Evolutionary conservation across 305 asterid genomes (phyloP), one percentile per base, ranked within the genome.

Genomic region (Fraxinus ornus): DNA sequence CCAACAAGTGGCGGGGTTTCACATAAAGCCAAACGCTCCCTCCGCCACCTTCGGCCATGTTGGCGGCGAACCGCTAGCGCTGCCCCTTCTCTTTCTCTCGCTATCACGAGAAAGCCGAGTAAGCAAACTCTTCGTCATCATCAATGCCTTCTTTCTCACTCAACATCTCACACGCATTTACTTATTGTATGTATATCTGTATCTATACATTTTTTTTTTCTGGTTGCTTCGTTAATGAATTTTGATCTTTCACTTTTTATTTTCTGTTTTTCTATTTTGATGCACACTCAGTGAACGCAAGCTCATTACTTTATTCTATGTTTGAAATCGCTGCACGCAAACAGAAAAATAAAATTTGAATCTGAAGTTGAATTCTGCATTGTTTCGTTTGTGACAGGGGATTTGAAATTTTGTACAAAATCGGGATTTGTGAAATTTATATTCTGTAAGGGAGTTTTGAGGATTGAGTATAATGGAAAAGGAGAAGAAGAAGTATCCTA

Each of bases 401-500:
- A 32, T 82, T 86, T 5, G 19, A 32, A 68, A 28, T 9, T 72
- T 72, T 77, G 83, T 74, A 84, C 84, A 86, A 83, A 82, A 87
- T 86, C 84, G 28, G 87, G 88, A 87, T 86, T 83, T 87, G 82
- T 72, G 24, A 17, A 71, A 71, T 71, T 71, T 32, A 33, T n/a
- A 35, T 72, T 32, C 68, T 80, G 57, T 32, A 33, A 71, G 32
- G 81, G 55, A 41, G 52, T 35, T 7, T 80, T 87, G 81, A 82
- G 78, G 78, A 71, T 60, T 72, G 80, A 78, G 78, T 78, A 76
- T 37, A 55, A 86, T 86, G 92, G 91, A 79, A 80, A 91, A 88
- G 94, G 97, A 94, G 86, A 93, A 86, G 90, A 95, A 88, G 91
- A 92, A 91, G 92, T 94, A 93, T 85, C 98, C 98, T 70, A 92